phyloP scores from a whole-genome alignment of 1,284 basidiomycete genomes.

The Moniliella sp. region DNA sequence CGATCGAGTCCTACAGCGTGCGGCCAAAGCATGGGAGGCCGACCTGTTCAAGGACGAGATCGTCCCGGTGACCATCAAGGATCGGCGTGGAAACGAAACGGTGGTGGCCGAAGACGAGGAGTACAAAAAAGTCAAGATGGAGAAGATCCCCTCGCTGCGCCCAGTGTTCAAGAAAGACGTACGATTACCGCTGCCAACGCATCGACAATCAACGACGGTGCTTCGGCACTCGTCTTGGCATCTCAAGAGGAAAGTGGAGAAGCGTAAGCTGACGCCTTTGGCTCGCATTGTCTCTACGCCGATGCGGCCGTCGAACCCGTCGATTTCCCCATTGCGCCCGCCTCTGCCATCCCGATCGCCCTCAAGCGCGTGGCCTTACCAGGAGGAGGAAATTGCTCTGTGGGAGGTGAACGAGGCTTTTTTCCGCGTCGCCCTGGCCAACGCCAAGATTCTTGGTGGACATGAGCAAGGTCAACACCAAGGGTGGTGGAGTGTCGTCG shows the following conservation, averaged over 20 bases:
- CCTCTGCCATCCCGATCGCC: conserved; percentile 69
- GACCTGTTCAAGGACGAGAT: conserved; percentile 72
- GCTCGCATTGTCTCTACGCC: conserved; percentile 43
- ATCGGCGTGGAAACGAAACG: conserved; percentile 71
- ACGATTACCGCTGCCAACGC: conserved; percentile 38
- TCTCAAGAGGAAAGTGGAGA: conserved; percentile 23
- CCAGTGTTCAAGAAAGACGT: conserved; percentile 37
- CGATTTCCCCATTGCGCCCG: conserved; percentile 88
- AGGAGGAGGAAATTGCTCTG: conserved; percentile 60
- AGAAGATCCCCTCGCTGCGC: conserved; percentile 34
- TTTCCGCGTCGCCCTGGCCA: conserved; percentile 33
- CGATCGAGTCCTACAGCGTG: conserved; percentile 81
- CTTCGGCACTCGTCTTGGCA: conserved; percentile 35
- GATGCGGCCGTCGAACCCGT: conserved; percentile 89
- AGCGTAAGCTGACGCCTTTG: conserved; percentile 34
- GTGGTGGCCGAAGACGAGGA: conserved; percentile 83
- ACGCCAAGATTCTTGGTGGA: conserved; percentile 38
- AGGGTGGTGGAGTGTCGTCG: conserved; percentile 43
- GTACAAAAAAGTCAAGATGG: conserved; percentile 45
- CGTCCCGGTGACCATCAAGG: conserved; percentile 49
- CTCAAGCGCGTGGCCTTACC: conserved; percentile 66
- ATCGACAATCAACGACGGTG: conserved; percentile 37
- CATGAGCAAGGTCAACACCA: conserved; percentile 69
- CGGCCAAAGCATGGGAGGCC: conserved; percentile 67
- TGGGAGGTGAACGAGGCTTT: conserved; percentile 74